Evolutionary conservation across 352 stramenopile genomes (phyloP), one percentile per base, ranked within the genome.

Genomic region (Poterioochromonas sp.): DNA sequence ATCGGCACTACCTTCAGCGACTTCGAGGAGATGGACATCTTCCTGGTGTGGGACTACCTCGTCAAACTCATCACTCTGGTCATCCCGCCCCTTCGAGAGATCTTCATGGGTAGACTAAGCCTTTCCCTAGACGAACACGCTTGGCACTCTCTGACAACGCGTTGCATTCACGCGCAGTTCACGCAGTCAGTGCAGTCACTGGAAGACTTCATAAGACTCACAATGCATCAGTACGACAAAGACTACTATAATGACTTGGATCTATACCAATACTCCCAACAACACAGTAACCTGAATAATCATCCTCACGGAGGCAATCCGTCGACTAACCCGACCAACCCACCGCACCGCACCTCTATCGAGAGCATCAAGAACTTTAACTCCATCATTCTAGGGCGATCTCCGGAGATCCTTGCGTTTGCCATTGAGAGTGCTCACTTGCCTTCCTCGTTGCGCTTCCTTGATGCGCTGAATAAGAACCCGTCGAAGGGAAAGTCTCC

Each of bases 321-420:
- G 47, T 58, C 47, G 47, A 58, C 47, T 58, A 58, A 58, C 47
- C 47, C 47, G 47, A 58, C 47, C 47, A 58, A 58, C 58, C 32
- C 32, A 35, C 18, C 8, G 11, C 32, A 71, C 32, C 69, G 69
- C 11, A 63, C 18, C n/a, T 5, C 69, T 40, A 35, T 39, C n/a
- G 69, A 76, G 8, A 58, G 39, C 18, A 76, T 76, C 32, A 37
- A 65, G n/a, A 39, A 40, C 39, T 76, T 76, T 63, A 76, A 76
- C 32, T 32, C 69, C n/a, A 76, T 40, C 11, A 70, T 76, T 8
- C 18, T 76, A 15, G 12, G 20, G 2, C 69, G 69, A 34, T 18
- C 40, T 64, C 69, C 69, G 1, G 69, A 76, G 5, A 76, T 76
- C 12, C 32, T 76, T 11, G 69, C 39, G 8, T 76, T 76, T 39